A percentile compares a stretch with the other conserved stretches of the same genome.
phyloP scores from a whole-genome alignment of 768 basidiomycete genomes.

The Mycena chlorophos region DNA sequence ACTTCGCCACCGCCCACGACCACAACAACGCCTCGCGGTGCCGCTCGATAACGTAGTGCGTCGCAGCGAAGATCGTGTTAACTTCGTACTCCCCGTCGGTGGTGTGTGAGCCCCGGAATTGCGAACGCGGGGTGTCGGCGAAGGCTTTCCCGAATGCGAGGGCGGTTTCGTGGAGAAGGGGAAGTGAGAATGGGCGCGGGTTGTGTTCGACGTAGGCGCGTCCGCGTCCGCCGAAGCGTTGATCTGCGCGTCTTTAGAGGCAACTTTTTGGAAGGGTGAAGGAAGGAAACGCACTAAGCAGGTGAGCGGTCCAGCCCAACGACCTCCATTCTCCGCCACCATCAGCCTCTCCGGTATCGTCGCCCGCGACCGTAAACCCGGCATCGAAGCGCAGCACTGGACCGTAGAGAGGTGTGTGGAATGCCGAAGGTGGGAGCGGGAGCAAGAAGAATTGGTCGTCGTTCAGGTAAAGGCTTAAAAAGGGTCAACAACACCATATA shows the following conservation, averaged over 20 bases:
- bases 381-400: constrained; percentile 17
- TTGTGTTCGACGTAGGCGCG: constrained; percentile 43
- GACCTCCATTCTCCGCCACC: constrained; percentile 23
- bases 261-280: neutral
- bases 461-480: constrained; percentile 14
- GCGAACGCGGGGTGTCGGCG: constrained; percentile 28
- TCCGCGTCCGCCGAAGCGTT: constrained; percentile 37
- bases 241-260: constrained; percentile 10
- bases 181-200: constrained; percentile 34
- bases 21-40: constrained; percentile 37
- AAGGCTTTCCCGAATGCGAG: constrained; percentile 31
- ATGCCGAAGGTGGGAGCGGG: constrained; percentile 19
- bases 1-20: constrained; percentile 37
- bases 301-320: constrained; percentile 34
- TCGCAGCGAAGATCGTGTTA: constrained; percentile 32
- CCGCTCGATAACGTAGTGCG: constrained; percentile 36
- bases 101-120: constrained; percentile 32
- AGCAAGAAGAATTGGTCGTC: constrained; percentile 23
- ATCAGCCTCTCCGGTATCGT: constrained; percentile 4
- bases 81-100: constrained; percentile 30
- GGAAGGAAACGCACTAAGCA: constrained; percentile 29
- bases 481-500: neutral
- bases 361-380: constrained; percentile 12
- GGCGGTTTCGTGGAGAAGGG: constrained; percentile 36
- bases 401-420: constrained; percentile 20